phyloP scores from a whole-genome alignment of 768 basidiomycete species.

The Tulasnella sp. region DNA sequence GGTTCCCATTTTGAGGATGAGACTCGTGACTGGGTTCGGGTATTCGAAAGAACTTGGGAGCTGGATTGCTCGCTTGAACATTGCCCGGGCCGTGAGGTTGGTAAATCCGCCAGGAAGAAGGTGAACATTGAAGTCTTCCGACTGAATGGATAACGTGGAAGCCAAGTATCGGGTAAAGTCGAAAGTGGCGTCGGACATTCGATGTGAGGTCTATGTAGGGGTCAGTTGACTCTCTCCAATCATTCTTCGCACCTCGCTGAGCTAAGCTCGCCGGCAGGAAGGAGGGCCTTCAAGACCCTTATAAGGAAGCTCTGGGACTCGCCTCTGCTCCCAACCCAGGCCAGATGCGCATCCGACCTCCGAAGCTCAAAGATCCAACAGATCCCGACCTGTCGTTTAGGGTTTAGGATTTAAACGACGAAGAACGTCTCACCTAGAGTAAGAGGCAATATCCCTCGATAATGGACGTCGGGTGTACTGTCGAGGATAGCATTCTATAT shows the following conservation, averaged over 20 bases:
- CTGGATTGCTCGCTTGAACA: neutral
- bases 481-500: neutral
- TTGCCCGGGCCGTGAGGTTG: neutral
- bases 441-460: neutral
- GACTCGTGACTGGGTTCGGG: neutral
- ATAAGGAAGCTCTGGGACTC: neutral
- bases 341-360: no score
- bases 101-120: neutral
- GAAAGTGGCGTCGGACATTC: neutral
- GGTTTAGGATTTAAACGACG: neutral
- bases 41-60: neutral
- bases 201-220: neutral
- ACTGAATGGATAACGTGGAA: neutral
- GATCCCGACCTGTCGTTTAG: neutral
- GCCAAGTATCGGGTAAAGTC: neutral
- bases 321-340: no score
- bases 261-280: neutral
- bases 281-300: neutral
- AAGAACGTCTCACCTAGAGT: neutral
- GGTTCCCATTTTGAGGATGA: neutral
- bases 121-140: neutral
- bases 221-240: neutral
- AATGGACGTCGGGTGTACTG: neutral
- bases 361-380: no score
- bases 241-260: neutral